Base-by-base conservation (phyloP, 1,284 basidiomycete species). In the Lentinus polychrous region DNA sequence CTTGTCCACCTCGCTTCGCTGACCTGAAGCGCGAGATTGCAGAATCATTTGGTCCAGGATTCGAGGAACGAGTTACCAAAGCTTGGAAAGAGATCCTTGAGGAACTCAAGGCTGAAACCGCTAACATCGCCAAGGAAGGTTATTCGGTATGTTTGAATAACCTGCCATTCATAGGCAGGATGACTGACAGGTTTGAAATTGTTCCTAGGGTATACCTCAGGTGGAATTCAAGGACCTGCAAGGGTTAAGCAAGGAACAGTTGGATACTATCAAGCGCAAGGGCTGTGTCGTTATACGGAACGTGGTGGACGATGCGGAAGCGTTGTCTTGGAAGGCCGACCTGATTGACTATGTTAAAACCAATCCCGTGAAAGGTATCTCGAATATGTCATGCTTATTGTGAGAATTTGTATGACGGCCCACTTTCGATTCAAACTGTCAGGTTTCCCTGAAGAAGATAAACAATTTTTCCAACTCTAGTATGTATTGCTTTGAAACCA, bases 391-490 rank as follows among this genome's bases (percentile, higher is more conserved):
- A 75, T 59, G 78, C 80, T 77, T 22, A 32, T 62, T 53, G 4
- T 41, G 12, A 14, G 14, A n/a, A 24, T 45, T 14, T 48, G 11
- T 7, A 39, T 38, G 39, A 27, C 41, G n/a, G n/a, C 24, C n/a
- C 39, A n/a, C 22, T 22, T 32, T 42, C 1, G 8, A 37, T 32
- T 23, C n/a, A 23, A 2, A n/a, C 6, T 22, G 44, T 3, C 35
- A 83, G 81, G 81, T 15, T 54, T 74, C 34, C 82, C 83, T 1
- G 71, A 60, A 27, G 57, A 73, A 14, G 67, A 86, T 56, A 86
- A 84, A 53, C 85, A 86, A 53, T 86, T 87, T 62, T 86, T 83
- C 66, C 67, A 79, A 57, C 72, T 85, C 31, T 86, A 84, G 84
- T 85, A 55, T 37, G 77, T 66, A 37, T 8, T 20, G 10, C 3